These are phyloP conservation scores for Coemansia sp. DNA, from an alignment of 192 early-diverging fungal genomes.

Conservation along the genomic window DNA sequence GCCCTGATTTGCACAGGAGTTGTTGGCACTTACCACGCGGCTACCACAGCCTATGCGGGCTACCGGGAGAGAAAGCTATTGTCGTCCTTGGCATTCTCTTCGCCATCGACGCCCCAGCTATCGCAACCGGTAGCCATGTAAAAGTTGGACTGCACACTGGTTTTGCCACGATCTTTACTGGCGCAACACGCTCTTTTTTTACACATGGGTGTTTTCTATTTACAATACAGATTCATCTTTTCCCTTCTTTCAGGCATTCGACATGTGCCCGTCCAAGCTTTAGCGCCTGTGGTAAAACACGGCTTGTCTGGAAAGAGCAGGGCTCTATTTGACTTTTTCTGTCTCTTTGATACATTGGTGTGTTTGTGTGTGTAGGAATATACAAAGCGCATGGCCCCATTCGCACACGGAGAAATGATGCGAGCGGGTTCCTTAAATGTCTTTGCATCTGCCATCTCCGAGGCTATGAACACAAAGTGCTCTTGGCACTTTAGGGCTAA, in stretches of 20 bases:
- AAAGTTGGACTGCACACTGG: background rate
- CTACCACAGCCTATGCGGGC: conserved; percentile 26
- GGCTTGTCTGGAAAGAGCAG: background rate
- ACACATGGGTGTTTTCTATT: background rate
- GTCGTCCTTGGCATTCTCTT: conserved; percentile 6
- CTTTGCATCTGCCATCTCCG: conserved; percentile 41
- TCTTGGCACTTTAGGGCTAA: conserved; percentile 44
- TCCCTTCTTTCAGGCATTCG: background rate
- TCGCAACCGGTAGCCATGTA: conserved; percentile 9
- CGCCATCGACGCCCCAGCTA: conserved; percentile 47
- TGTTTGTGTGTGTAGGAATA: conserved; percentile 5
- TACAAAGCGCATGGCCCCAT: conserved; percentile 41
- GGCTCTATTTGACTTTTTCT: background rate
- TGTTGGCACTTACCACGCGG: conserved; percentile 57
- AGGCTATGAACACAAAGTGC: conserved; percentile 25
- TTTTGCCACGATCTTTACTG: background rate
- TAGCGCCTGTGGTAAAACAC: background rate
- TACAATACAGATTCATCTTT: background rate
- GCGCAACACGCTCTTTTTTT: background rate
- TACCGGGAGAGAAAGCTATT: conserved; percentile 26
- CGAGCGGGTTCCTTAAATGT: conserved; percentile 38
- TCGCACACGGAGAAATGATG: conserved; percentile 11
- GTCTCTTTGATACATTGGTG: background rate
- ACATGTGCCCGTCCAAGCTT: background rate
- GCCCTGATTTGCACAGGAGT: conserved; percentile 58